Percentiles rank a stretch among this genome's conserved stretches.
Evolutionary conservation across 1,139 yeast genomes (phyloP).

Genomic region (Blastobotrys elegans): DNA sequence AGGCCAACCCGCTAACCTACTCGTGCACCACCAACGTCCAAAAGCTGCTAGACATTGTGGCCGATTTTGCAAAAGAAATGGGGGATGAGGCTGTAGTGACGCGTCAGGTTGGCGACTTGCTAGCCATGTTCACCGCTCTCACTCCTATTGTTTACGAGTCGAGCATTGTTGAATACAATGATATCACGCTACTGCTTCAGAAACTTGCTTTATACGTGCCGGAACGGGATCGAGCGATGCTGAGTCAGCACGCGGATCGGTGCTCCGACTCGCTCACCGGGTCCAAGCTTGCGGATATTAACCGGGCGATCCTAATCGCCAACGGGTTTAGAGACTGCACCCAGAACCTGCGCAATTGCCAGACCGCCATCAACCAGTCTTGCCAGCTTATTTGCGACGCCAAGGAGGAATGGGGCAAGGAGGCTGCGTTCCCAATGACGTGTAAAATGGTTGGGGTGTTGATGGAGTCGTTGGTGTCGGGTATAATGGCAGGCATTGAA

Average conservation of each 20-base stretch:
- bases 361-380: constrained; percentile 23
- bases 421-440: constrained; percentile 24
- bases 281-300: constrained; percentile 14
- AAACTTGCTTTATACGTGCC: constrained; percentile 6
- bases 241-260: constrained; percentile 16
- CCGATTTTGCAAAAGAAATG: constrained; percentile 18
- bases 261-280: constrained; percentile 16
- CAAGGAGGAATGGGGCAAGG: constrained; percentile 21
- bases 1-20: constrained; percentile 6
- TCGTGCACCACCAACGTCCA: constrained; percentile 15
- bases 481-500: constrained; percentile 26
- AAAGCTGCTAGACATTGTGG: constrained; percentile 11
- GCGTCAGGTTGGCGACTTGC: constrained; percentile 24
- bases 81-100: constrained; percentile 13
- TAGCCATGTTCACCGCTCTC: constrained; percentile 28
- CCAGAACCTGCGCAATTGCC: constrained; percentile 23
- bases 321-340: constrained; percentile 25
- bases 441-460: constrained; percentile 27
- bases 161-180: constrained; percentile 25
- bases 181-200: constrained; percentile 12
- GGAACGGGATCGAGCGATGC: constrained; percentile 13
- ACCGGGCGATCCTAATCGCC: constrained; percentile 17
- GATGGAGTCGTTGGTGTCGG: constrained; percentile 29
- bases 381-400: constrained; percentile 19
- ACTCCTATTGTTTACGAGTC: constrained; percentile 23